Conservation (phyloP, 306 rosid genomes). For the Chamaecrista fasciculata region DNA sequence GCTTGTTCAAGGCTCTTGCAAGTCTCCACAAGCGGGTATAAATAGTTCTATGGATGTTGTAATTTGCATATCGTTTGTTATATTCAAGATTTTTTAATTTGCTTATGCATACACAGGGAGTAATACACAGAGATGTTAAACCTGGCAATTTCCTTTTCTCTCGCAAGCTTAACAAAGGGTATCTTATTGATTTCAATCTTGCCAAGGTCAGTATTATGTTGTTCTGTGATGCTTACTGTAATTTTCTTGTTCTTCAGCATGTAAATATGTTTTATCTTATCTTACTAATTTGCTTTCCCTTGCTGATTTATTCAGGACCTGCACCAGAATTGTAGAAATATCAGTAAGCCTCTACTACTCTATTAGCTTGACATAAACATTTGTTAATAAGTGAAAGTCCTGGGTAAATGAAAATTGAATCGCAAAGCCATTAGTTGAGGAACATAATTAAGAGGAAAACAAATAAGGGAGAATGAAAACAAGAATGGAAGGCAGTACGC, state of each 20-base stretch:
- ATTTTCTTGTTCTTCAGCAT: background rate
- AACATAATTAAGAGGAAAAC: background rate
- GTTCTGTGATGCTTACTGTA: background rate
- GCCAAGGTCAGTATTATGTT: constrained; percentile 46
- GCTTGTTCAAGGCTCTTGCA: constrained; percentile 63
- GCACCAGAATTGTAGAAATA: constrained; percentile 16
- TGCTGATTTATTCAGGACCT: constrained; percentile 39
- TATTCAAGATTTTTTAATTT: constrained; percentile 2
- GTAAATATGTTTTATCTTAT: background rate
- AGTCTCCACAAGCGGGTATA: constrained; percentile 64
- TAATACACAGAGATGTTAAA: constrained; percentile 64
- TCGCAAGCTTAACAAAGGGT: constrained; percentile 53
- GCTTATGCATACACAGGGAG: constrained; percentile 40
- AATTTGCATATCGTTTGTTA: background rate
- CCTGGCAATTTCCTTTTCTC: constrained; percentile 79
- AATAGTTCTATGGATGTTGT: background rate
- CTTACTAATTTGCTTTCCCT: background rate
- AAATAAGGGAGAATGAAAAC: background rate
- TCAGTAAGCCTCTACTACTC: background rate
- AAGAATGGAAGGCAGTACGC: constrained; percentile 12
- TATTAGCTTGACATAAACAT: background rate
- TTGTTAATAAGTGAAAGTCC: background rate
- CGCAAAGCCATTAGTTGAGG: background rate
- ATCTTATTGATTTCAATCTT: constrained; percentile 69
- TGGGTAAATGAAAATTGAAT: background rate